Evolutionary conservation across 1,139 yeast species (phyloP), one percentile per base, ranked within the genome.

Genomic region (Schwanniomyces etchellsii): DNA sequence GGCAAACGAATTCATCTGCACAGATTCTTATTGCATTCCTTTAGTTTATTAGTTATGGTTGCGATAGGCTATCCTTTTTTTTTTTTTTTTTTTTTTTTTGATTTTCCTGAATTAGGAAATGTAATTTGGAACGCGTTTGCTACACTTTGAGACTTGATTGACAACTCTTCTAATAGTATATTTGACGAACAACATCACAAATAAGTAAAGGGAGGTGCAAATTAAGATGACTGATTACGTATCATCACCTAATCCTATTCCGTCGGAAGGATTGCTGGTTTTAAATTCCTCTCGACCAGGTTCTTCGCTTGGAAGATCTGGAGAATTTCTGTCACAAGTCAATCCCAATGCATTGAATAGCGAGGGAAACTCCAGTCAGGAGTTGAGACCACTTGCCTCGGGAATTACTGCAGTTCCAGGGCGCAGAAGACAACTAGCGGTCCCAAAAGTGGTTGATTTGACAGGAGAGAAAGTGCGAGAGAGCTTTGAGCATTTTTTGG

Each of bases 391-490:
- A 23, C 21, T 18, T n/a, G 55, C 41, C 37, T 46, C 43, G 38
- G 60, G 29, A 14, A 45, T 32, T 36, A 47, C 40, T 27, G 42
- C 33, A 22, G 37, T 36, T 16, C 49, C 40, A 21, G 63, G 64
- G 21, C 60, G 70, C 50, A 60, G 76, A 52, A 69, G 75, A 41
- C 64, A 77, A 37, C 70, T 77, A 33, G 74, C 77, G 24, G 86
- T 89, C 31, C 89, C 95, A 22, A 85, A 83, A 52, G 96, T 91
- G 18, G 76, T 77, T 14, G 98, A 91, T 62, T 77, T 81, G 26
- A 88, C 96, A 4, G 96, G 96, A 38, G 96, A 89, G 51, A 85
- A 86, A 45, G 96, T 91, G 11, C 73, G 93, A 32, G 95, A 88
- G 52, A 79, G 93, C 17, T 91, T 91, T 53, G 96, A 88, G 52